These are phyloP conservation scores for Lactarius hengduanensis DNA, from an alignment of 768 basidiomycete species.

Conservation along the genomic window DNA sequence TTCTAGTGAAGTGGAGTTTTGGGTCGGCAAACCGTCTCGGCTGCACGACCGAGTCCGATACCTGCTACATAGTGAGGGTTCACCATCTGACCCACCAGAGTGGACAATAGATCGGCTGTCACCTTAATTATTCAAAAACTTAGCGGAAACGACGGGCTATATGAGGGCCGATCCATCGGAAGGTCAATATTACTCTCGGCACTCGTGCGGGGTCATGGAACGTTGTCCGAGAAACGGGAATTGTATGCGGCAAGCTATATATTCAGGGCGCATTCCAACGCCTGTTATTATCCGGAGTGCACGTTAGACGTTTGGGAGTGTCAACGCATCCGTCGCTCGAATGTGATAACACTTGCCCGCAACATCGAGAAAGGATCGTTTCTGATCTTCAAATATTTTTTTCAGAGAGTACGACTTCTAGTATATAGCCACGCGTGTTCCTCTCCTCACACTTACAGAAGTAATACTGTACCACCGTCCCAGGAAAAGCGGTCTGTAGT, in stretches of 20 bases:
- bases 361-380: not conserved
- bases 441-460: too few species aligned
- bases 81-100: conserved; percentile 47
- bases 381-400: not conserved
- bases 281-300: not conserved
- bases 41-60: conserved; percentile 89
- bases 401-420: not conserved
- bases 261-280: not conserved
- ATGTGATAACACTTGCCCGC: not conserved
- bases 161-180: not conserved
- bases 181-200: not conserved
- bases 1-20: conserved; percentile 90
- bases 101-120: conserved; percentile 84
- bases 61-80: conserved; percentile 59
- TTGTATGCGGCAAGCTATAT: not conserved
- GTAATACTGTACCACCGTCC: too few species aligned
- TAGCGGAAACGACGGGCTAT: not conserved
- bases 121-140: conserved; percentile 38
- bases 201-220: not conserved
- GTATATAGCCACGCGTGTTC: not conserved
- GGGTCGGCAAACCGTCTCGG: conserved; percentile 94
- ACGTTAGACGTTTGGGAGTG: not conserved
- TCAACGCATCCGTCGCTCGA: not conserved
- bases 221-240: not conserved
- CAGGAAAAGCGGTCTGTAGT: too few species aligned